Conservation (phyloP, 345 rosid species). For the Citrus australasica region DNA sequence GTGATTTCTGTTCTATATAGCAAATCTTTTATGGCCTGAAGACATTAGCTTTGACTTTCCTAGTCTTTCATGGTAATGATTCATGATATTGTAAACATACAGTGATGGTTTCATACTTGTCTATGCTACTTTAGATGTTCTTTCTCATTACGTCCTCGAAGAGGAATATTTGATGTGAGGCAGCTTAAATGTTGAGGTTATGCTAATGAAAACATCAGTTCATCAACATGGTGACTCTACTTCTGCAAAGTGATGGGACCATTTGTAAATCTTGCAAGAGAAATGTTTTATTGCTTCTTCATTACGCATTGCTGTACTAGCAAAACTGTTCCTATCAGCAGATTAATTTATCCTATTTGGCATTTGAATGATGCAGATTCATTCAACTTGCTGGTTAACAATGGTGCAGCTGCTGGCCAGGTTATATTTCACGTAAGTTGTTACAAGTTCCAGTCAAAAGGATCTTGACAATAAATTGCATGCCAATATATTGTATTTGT, state of each 20-base stretch:
- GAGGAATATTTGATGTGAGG: neutral
- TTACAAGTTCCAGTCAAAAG: neutral
- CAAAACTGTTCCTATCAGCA: neutral
- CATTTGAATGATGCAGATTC: constrained; percentile 54
- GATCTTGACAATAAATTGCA: neutral
- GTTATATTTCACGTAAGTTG: constrained; percentile 83
- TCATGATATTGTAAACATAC: neutral
- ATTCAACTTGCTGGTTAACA: constrained; percentile 88
- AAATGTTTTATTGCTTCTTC: neutral
- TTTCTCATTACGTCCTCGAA: neutral
- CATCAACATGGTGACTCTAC: neutral
- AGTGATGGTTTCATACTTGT: neutral
- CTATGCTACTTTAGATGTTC: neutral
- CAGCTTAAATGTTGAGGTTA: neutral
- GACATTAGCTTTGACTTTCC: neutral
- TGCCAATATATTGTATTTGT: neutral
- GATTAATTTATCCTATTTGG: neutral
- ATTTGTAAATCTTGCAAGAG: neutral
- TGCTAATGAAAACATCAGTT: neutral
- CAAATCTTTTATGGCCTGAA: neutral
- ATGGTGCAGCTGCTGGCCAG: constrained; percentile 95
- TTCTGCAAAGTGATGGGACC: neutral
- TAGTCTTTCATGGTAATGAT: neutral
- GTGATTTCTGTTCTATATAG: neutral
- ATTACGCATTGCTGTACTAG: neutral